Percentiles rank a stretch among this genome's conserved stretches.
Conservation (phyloP, 2,329 filamentous ascomycete species). For the Aureobasidium sp. region DNA sequence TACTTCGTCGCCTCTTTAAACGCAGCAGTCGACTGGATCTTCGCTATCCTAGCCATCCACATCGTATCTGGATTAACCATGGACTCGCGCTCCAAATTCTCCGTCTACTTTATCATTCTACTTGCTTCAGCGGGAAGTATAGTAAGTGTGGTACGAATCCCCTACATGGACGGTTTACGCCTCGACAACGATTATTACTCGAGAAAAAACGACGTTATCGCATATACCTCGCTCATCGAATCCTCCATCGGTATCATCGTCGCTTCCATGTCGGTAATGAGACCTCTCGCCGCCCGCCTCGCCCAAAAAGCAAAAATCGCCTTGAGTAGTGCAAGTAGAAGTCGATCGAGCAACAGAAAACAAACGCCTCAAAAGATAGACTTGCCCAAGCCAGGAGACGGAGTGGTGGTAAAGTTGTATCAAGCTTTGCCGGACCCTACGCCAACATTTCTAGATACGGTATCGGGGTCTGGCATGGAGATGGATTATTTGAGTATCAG, state of each 20-base stretch:
- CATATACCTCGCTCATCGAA: constrained; percentile 14
- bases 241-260: constrained; percentile 16
- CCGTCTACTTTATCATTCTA: constrained; percentile 10
- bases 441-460: not conserved
- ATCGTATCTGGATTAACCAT: constrained; percentile 9
- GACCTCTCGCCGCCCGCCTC: not conserved
- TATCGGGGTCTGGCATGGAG: not conserved
- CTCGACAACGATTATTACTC: constrained; percentile 13
- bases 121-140: constrained; percentile 12
- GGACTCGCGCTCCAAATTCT: not conserved
- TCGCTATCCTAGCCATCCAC: constrained; percentile 11
- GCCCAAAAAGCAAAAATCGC: not conserved
- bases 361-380: not conserved
- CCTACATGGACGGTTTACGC: constrained; percentile 9
- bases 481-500: not conserved
- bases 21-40: constrained; percentile 16
- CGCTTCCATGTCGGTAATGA: constrained; percentile 10
- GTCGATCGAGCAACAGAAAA: not conserved
- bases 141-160: constrained; percentile 14
- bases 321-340: not conserved
- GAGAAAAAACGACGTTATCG: constrained; percentile 5
- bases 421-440: constrained; percentile 1
- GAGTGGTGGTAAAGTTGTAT: not conserved
- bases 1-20: constrained; percentile 15
- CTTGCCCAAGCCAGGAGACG: not conserved